These are phyloP conservation scores for Clathrospora elynae DNA, from an alignment of 2,329 filamentous ascomycete genomes.

Conservation along the genomic window DNA sequence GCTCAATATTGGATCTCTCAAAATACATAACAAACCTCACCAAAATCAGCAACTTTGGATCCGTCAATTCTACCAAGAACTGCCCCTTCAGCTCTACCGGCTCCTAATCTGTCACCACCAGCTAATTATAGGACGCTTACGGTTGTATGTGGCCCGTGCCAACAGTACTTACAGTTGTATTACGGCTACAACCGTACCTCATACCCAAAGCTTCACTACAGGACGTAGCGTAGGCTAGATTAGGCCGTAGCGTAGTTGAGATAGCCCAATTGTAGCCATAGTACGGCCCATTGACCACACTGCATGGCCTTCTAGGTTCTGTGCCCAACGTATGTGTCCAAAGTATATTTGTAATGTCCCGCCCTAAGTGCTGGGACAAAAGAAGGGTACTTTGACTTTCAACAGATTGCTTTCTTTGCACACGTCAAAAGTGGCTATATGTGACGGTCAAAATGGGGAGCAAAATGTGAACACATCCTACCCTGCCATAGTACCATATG, in stretches of 20 bases:
- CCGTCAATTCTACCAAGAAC: neutral
- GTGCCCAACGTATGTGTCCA: too few relatives aligned
- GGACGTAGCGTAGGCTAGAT: neutral
- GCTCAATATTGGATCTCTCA: neutral
- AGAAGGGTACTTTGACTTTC: too few relatives aligned
- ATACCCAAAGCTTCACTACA: neutral
- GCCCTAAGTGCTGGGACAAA: too few relatives aligned
- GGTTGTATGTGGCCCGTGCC: neutral
- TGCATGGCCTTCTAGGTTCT: too few relatives aligned
- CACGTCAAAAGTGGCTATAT: too few relatives aligned
- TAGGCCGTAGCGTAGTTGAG: neutral
- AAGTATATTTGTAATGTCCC: too few relatives aligned
- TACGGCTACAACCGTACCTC: constrained; percentile 3
- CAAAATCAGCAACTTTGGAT: neutral
- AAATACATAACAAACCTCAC: neutral
- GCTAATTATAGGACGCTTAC: neutral
- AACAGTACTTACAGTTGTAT: too few relatives aligned
- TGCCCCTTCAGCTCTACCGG: neutral
- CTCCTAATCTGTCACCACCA: neutral
- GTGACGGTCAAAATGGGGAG: too few relatives aligned
- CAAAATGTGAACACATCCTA: too few relatives aligned
- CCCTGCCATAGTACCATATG: too few relatives aligned
- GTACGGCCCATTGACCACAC: constrained; percentile 2
- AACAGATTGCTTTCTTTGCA: too few relatives aligned
- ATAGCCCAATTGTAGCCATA: constrained; percentile 1